Evolutionary conservation across 306 rosid species (phyloP).

Genomic region (Glycine latifolia): DNA sequence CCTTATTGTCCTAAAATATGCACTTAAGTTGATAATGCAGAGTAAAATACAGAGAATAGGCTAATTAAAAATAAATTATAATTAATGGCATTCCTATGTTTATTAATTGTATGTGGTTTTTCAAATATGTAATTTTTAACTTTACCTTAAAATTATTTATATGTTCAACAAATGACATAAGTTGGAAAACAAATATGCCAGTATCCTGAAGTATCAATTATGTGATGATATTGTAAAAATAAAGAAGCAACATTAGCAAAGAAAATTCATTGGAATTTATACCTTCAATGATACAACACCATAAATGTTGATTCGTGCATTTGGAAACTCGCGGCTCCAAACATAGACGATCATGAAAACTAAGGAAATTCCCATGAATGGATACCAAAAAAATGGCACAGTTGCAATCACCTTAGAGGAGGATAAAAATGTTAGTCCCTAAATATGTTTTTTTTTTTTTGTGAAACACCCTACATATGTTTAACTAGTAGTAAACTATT

Average conservation of each 20-base stretch:
- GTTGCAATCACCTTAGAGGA: constrained; percentile 62
- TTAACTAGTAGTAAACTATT: not conserved
- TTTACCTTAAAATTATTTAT: not conserved
- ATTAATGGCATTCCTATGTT: not conserved
- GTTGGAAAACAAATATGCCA: not conserved
- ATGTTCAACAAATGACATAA: not conserved
- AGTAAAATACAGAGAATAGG: not conserved
- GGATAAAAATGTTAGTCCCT: not conserved
- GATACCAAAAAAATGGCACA: constrained; percentile 51
- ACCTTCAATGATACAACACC: constrained; percentile 81
- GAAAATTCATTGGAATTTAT: not conserved
- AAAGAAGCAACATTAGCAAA: not conserved
- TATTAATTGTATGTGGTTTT: not conserved
- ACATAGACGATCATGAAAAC: constrained; percentile 76
- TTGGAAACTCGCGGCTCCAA: constrained; percentile 84
- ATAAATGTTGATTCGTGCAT: constrained; percentile 63
- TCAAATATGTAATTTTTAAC: not conserved
- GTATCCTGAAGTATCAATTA: not conserved
- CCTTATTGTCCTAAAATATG: not conserved
- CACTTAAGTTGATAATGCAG: not conserved
- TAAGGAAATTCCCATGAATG: constrained; percentile 67
- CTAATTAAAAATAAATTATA: not conserved
- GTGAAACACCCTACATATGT: too few species aligned
- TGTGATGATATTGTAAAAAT: not conserved
- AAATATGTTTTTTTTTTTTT: not conserved